These are phyloP conservation scores for Paratinospora sagittata DNA, from an alignment of 164 flowering plant species.

Conservation along the genomic window DNA sequence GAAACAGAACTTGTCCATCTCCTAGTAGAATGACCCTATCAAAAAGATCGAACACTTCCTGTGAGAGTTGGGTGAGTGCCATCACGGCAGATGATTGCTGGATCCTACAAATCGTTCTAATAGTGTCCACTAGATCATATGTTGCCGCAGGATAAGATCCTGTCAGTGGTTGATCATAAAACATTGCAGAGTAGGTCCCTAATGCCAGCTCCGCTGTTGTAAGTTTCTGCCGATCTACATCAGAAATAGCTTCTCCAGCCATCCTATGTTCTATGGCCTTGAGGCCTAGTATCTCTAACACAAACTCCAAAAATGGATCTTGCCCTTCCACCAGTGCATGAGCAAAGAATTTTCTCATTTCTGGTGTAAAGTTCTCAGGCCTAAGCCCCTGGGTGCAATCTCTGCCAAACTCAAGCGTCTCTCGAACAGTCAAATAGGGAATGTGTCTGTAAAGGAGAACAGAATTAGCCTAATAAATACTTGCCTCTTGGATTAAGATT, in stretches of 20 bases:
- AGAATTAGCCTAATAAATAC: too few relatives aligned
- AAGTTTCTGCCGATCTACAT: constrained; percentile 25
- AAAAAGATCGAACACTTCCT: constrained; percentile 24
- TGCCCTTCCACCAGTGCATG: constrained; percentile 36
- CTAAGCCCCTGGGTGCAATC: constrained; percentile 32
- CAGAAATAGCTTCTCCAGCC: constrained; percentile 23
- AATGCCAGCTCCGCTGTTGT: constrained; percentile 30
- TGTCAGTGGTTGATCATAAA: constrained; percentile 30
- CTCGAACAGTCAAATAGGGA: constrained; percentile 26
- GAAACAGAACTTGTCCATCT: constrained; percentile 22
- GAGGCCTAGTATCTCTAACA: constrained; percentile 21
- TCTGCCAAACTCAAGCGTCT: constrained; percentile 33
- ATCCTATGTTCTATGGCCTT: constrained; percentile 24
- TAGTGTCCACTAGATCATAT: constrained; percentile 24
- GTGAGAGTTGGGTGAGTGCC: constrained; percentile 25
- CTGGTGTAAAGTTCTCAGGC: constrained; percentile 33
- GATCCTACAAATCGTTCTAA: constrained; percentile 26
- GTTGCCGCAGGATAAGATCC: constrained; percentile 23
- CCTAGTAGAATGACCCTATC: constrained; percentile 25
- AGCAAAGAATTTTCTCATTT: constrained; percentile 34
- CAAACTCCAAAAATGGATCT: constrained; percentile 29
- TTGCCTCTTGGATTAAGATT: too few relatives aligned
- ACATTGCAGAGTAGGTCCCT: constrained; percentile 27
- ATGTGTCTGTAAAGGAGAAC: constrained; percentile 14
- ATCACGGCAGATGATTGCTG: constrained; percentile 30